Percentiles rank a stretch among this genome's conserved stretches.
phyloP scores from a whole-genome alignment of 108 stramenopile species.

The Stephanodiscus minutulus region DNA sequence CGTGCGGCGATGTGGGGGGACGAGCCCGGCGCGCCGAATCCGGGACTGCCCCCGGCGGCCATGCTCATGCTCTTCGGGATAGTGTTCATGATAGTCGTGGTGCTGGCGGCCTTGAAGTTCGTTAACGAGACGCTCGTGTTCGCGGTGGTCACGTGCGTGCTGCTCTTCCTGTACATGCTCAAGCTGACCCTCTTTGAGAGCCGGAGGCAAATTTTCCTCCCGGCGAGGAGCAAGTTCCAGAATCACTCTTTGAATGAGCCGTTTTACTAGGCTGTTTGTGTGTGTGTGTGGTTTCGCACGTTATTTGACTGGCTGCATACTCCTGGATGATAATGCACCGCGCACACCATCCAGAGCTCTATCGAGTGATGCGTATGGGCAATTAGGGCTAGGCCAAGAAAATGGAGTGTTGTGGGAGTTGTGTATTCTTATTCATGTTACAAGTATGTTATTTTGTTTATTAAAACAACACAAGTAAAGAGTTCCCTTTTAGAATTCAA shows the following conservation, averaged over 20 bases:
- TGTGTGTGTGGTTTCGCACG: too few relatives aligned
- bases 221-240: conserved; percentile 31
- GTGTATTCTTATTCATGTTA: too few relatives aligned
- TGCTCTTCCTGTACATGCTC: conserved; percentile 89
- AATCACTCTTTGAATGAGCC: conserved; percentile 45
- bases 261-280: conserved; percentile 15
- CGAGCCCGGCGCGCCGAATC: conserved; percentile 66
- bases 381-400: too few relatives aligned
- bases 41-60: conserved; percentile 58
- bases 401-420: too few relatives aligned
- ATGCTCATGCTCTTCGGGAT: conserved; percentile 74
- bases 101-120: conserved; percentile 74
- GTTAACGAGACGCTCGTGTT: conserved; percentile 87
- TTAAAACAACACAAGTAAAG: too few relatives aligned
- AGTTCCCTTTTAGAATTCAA: too few relatives aligned
- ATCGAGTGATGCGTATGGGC: too few relatives aligned
- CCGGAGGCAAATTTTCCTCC: conserved; percentile 47
- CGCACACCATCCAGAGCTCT: too few relatives aligned
- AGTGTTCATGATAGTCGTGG: conserved; percentile 64
- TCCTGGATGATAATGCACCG: too few relatives aligned
- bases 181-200: conserved; percentile 87
- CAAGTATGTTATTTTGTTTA: too few relatives aligned
- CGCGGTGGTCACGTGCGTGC: conserved; percentile 80
- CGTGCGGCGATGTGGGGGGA: conserved; percentile 57
- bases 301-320: too few relatives aligned